Evolutionary conservation across 1,284 basidiomycete genomes (phyloP), one percentile per base, ranked within the genome.

Genomic region (Pseudozyma pruni): DNA sequence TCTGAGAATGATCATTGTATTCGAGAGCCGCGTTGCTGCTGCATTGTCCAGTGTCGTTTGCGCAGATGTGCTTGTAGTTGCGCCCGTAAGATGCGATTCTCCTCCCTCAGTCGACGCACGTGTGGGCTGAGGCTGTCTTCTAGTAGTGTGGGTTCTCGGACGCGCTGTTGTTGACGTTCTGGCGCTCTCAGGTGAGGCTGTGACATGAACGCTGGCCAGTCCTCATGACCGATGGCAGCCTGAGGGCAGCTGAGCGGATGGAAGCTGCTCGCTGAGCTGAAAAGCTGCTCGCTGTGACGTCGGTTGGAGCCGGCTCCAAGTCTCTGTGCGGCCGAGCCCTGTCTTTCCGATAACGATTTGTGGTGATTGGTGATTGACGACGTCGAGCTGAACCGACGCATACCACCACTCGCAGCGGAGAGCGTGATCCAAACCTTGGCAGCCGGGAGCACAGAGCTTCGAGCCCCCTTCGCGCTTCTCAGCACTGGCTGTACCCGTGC

Each of bases 361-460:
- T n/a, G n/a, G n/a, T n/a, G n/a, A n/a, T n/a, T n/a, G n/a, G n/a
- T n/a, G n/a, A 11, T 4, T 8, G 35, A 11, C 27, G 42, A 8
- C 4, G n/a, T 35, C 22, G 47, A 33, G 19, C 29, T 44, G 13
- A 34, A 39, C 1, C 42, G 34, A 27, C 29, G 19, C 16, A 20
- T 34, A 13, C 10, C 17, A 1, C 14, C 29, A 3, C 29, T 25
- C 6, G 42, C 23, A 10, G 49, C 44, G 6, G 43, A 52, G 7
- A 63, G 31, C 10, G 43, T 52, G n/a, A 63, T 39, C 60, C 53
- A 63, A 5, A 63, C 53, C 38, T 63, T 63, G 9, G 48, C 53
- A 7, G 49, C 48, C 9, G 53, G 27, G 39, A 13, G 38, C 22
- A 3, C 25, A 25, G 41, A 8, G 20, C 45, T 44, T 13, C 38